phyloP scores from a whole-genome alignment of 2,329 filamentous ascomycete genomes.

The Epichloe hybrida region DNA sequence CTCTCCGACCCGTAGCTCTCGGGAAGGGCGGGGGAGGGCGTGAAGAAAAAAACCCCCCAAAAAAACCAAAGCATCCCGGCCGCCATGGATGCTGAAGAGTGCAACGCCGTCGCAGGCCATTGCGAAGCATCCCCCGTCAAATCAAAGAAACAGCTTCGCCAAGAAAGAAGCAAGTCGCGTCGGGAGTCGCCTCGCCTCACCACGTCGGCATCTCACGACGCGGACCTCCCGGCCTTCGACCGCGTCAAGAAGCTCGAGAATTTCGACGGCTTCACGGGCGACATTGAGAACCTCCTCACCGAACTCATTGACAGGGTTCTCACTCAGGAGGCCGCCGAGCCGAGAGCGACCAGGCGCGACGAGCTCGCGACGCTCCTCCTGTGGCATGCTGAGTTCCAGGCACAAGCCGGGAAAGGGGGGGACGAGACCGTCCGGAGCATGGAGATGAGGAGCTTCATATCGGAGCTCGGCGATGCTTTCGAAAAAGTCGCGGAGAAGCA shows the following conservation, averaged over 20 bases:
- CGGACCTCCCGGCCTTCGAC: background rate
- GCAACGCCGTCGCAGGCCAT: background rate
- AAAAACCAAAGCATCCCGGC: too few species aligned
- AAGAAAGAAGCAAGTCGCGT: background rate
- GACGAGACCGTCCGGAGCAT: background rate
- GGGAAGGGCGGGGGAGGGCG: too few species aligned
- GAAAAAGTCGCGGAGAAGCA: background rate
- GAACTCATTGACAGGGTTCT: background rate
- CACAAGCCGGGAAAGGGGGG: background rate
- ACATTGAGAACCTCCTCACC: background rate
- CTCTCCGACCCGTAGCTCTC: too few species aligned
- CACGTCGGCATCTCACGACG: background rate
- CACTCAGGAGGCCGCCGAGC: background rate
- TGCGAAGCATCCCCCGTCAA: background rate
- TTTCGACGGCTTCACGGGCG: background rate
- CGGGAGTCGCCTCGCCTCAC: background rate
- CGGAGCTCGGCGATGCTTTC: background rate
- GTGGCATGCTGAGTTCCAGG: background rate
- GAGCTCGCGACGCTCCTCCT: background rate
- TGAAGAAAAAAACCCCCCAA: too few species aligned
- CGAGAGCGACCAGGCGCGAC: background rate
- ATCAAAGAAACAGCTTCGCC: background rate
- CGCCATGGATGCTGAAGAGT: background rate
- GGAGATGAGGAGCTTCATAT: background rate
- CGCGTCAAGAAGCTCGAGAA: background rate